Evolutionary conservation across 495 filamentous ascomycete species (phyloP).

Genomic region (Xylaria telfairii): DNA sequence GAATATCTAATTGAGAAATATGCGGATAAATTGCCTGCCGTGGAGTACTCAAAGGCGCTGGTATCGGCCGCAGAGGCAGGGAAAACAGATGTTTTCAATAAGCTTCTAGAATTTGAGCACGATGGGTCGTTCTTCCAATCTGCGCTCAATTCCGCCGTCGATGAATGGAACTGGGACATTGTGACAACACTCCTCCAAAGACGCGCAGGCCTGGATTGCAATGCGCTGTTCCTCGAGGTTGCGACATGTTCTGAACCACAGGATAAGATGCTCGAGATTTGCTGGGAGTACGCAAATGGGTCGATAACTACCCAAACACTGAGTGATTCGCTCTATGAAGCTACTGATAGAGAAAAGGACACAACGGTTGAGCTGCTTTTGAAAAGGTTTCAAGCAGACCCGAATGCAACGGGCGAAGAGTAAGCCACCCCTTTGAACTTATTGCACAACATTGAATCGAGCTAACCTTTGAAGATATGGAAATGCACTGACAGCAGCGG

Average conservation of each 20-base stretch:
- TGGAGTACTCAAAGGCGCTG: slow-evolving; percentile 39
- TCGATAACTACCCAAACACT: slow-evolving; percentile 31
- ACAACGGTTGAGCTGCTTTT: slow-evolving; percentile 39
- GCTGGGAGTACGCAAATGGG: slow-evolving; percentile 35
- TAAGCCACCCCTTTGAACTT: slow-evolving; percentile 24
- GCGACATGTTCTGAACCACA: slow-evolving; percentile 37
- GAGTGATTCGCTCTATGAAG: slow-evolving; percentile 37
- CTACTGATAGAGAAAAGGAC: slow-evolving; percentile 40
- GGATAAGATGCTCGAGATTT: slow-evolving; percentile 35
- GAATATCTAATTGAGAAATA: slow-evolving; percentile 39
- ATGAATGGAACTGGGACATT: slow-evolving; percentile 39
- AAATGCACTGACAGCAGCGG: slow-evolving; percentile 39
- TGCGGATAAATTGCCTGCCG: slow-evolving; percentile 33
- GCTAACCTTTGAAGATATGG: slow-evolving; percentile 37
- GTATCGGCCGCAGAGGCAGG: slow-evolving; percentile 39
- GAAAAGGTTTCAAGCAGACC: slow-evolving; percentile 33
- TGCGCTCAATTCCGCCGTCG: slow-evolving; percentile 35
- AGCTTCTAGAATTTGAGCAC: slow-evolving; percentile 37
- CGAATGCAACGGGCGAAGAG: slow-evolving; percentile 41
- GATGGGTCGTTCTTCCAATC: slow-evolving; percentile 32
- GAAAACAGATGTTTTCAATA: slow-evolving; percentile 37
- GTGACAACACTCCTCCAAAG: slow-evolving; percentile 34
- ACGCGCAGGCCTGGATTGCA: slow-evolving; percentile 32
- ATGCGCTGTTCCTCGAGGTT: slow-evolving; percentile 33
- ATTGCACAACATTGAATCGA: neutral